Evolutionary conservation across 1,284 basidiomycete genomes (phyloP).

Genomic region (Leccinum fuscescens): DNA sequence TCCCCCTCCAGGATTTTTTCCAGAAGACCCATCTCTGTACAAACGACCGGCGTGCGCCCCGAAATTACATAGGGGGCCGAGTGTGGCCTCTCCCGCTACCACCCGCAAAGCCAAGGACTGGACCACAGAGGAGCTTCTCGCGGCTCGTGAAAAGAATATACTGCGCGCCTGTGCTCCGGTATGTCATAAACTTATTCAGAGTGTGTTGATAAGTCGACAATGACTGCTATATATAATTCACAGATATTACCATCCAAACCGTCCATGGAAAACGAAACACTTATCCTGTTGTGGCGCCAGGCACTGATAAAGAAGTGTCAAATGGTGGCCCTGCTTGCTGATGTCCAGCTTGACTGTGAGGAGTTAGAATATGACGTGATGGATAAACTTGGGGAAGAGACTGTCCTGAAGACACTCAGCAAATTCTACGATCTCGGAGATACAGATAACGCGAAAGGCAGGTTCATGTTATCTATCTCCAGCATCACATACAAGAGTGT

Average conservation of each 20-base stretch:
- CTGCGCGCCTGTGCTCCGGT: constrained; percentile 1
- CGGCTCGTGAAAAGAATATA: not conserved
- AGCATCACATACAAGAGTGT: not conserved
- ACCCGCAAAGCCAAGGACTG: not conserved
- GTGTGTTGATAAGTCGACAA: not conserved
- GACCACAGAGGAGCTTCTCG: not conserved
- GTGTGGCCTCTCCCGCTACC: not conserved
- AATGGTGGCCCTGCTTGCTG: not conserved
- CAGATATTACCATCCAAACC: constrained; percentile 1
- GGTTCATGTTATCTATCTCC: not conserved
- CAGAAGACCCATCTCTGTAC: constrained; percentile 5
- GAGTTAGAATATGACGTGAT: not conserved
- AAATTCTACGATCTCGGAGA: not conserved
- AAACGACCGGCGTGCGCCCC: not conserved
- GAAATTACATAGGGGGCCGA: not conserved
- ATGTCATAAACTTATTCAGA: not conserved
- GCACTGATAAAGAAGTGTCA: not conserved
- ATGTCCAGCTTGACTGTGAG: constrained; percentile 6
- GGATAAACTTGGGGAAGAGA: constrained; percentile 2
- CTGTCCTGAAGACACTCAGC: constrained; percentile 34
- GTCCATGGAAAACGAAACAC: not conserved
- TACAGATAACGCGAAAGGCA: not conserved
- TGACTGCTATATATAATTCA: not conserved
- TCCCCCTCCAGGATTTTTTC: constrained; percentile 5
- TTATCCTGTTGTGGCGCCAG: not conserved